Conservation (phyloP, 164 flowering plant species). For the Nymphaea thermarum region DNA sequence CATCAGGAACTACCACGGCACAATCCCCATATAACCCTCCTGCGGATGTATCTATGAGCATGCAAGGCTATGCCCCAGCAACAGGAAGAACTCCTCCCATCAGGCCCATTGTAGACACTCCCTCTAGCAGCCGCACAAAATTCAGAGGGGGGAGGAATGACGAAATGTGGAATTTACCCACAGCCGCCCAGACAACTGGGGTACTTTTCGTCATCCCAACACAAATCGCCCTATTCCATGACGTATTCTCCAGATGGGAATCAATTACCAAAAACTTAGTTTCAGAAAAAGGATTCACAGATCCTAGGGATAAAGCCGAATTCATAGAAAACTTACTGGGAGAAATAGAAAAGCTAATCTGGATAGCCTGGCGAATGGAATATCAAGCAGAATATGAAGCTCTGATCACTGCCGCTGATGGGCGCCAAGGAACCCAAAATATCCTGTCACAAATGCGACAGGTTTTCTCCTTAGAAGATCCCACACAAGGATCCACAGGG, state of each 20-base stretch:
- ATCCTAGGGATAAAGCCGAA: too few relatives aligned
- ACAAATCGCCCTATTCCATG: background rate
- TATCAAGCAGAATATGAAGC: constrained; percentile 2
- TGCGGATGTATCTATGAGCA: too few relatives aligned
- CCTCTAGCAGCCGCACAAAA: background rate
- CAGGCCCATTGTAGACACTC: background rate
- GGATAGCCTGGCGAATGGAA: constrained; percentile 5
- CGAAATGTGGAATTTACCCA: constrained; percentile 1
- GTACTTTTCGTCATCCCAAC: constrained; percentile 1
- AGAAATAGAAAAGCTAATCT: background rate
- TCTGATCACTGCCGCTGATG: background rate
- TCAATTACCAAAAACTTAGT: too few relatives aligned
- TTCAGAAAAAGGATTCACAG: too few relatives aligned
- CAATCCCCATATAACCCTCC: too few relatives aligned
- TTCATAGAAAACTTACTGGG: background rate
- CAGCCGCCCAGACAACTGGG: background rate
- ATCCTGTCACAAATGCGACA: constrained; percentile 2
- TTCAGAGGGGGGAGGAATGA: background rate
- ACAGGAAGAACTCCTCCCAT: background rate
- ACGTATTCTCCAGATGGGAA: constrained; percentile 3
- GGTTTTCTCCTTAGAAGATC: constrained; percentile 3
- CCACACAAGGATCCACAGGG: background rate
- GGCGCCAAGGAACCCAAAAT: background rate
- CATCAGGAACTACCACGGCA: too few relatives aligned
- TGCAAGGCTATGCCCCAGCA: background rate